Evolutionary conservation across 768 basidiomycete genomes (phyloP), one percentile per base, ranked within the genome.

Genomic region (Russula virescens): DNA sequence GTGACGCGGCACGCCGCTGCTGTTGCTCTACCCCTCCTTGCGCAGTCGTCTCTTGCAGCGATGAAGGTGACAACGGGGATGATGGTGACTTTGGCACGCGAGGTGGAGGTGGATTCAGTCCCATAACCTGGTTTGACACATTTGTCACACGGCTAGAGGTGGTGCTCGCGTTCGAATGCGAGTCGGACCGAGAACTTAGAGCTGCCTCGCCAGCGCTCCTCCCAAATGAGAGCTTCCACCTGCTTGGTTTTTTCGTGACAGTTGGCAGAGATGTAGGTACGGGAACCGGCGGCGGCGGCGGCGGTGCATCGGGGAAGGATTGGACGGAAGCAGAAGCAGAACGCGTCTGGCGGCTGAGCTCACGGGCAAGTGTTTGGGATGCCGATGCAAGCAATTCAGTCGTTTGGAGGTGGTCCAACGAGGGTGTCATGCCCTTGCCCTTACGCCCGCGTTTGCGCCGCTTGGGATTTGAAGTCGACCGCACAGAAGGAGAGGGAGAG

Each of bases 391-490:
- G 82, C 5, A 84, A 86, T 25, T 81, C 80, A 62, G 91, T 76
- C 6, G 84, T 85, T 58, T 81, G 80, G 61, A 87, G 85, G 58
- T 62, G 68, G 11, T 53, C 66, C 10, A 71, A 60, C 0, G 75
- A 70, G n/a, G 74, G 67, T 19, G 72, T 71, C 14, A 73, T 72
- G 69, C 88, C 83, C 75, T 89, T 91, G 70, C 88, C 88, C 76
- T 91, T 94, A 56, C 94, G 81, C 2, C 94, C 93, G 55, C 94
- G 81, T 74, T 91, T 94, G 61, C 91, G 82, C 28, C 91, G 81
- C 75, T 87, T 94, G 72, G 83, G 85, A 51, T 90, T 90, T 13
- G 87, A 76, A 13, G 85, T 84, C 55, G 65, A 63, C 23, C 64
- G 64, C 2, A 42, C 7, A 1, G 66, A 68, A 14, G 61, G 48